phyloP scores from a whole-genome alignment of 129 eudicot species.

The Oenanthe sinensis region DNA sequence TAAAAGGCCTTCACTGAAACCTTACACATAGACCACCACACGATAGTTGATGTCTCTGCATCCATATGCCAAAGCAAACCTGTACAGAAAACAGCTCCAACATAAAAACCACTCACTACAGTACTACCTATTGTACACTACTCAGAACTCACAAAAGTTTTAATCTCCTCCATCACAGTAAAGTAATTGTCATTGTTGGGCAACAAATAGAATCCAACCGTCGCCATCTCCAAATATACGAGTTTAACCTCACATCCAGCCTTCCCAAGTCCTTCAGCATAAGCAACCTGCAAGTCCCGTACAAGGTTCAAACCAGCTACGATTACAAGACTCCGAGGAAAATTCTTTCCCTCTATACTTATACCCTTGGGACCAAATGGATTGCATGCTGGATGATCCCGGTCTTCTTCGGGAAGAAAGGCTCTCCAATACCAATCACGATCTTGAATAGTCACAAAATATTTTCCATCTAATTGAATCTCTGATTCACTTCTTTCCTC shows the following conservation, averaged over 20 bases:
- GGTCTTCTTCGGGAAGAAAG: constrained; percentile 52
- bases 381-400: constrained; percentile 68
- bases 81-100: not conserved
- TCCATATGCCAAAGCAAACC: not conserved
- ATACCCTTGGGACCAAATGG: constrained; percentile 57
- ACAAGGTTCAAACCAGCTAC: constrained; percentile 58
- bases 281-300: constrained; percentile 60
- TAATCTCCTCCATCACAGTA: constrained; percentile 53
- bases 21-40: not conserved
- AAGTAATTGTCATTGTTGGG: constrained; percentile 53
- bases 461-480: constrained; percentile 39
- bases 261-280: constrained; percentile 43
- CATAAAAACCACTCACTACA: not conserved
- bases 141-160: constrained; percentile 32
- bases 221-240: constrained; percentile 43
- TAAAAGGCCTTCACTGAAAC: not conserved
- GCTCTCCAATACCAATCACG: constrained; percentile 71
- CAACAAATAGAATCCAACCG: constrained; percentile 60
- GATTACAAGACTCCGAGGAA: constrained; percentile 54
- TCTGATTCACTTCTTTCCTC: constrained; percentile 49
- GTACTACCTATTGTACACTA: not conserved
- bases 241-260: constrained; percentile 46
- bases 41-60: not conserved
- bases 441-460: constrained; percentile 48
- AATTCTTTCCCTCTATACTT: constrained; percentile 33